A percentile compares a stretch with the other conserved stretches of the same genome.
Conservation (phyloP, 495 filamentous ascomycete genomes). For the Talaromyces adpressus region DNA sequence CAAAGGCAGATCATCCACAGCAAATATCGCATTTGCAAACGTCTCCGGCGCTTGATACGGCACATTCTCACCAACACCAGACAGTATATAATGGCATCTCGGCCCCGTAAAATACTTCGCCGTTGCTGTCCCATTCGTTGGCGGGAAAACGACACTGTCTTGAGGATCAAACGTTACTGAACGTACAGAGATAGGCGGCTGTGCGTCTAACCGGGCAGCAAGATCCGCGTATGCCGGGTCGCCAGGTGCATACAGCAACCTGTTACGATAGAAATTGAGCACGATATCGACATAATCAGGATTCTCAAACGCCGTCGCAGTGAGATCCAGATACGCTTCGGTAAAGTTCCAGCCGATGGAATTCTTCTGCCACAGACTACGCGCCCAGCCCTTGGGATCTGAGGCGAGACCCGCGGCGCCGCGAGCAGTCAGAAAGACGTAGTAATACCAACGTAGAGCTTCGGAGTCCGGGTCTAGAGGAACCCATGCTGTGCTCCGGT, state of each 20-base stretch:
- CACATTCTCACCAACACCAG: slow-evolving; percentile 11
- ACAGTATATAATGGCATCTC: slow-evolving; percentile 7
- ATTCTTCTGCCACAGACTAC: slow-evolving; percentile 6
- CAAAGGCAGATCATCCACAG: not conserved
- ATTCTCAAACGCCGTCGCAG: not conserved
- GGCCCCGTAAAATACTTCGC: slow-evolving; percentile 14
- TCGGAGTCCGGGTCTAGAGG: slow-evolving; percentile 7
- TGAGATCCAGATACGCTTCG: slow-evolving; percentile 4
- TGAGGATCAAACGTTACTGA: slow-evolving; percentile 12
- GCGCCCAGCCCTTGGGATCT: slow-evolving; percentile 3
- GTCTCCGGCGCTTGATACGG: slow-evolving; percentile 8
- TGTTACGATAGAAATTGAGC: slow-evolving; percentile 3
- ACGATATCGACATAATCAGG: slow-evolving; percentile 5
- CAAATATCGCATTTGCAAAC: slow-evolving; percentile 6
- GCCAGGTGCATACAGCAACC: slow-evolving; percentile 6
- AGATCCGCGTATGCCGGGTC: slow-evolving; percentile 7
- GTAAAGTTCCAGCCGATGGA: slow-evolving; percentile 5
- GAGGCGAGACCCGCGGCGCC: slow-evolving; percentile 6
- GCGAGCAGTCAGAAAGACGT: slow-evolving; percentile 8
- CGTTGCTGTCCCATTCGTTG: slow-evolving; percentile 11
- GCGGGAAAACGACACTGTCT: slow-evolving; percentile 11
- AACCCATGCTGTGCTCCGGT: slow-evolving; percentile 11
- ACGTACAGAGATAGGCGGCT: slow-evolving; percentile 9
- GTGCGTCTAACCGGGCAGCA: slow-evolving; percentile 7
- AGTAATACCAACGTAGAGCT: slow-evolving; percentile 9